Evolutionary conservation across 331 rosid species (phyloP).

Genomic region (Pyracantha coccinea): DNA sequence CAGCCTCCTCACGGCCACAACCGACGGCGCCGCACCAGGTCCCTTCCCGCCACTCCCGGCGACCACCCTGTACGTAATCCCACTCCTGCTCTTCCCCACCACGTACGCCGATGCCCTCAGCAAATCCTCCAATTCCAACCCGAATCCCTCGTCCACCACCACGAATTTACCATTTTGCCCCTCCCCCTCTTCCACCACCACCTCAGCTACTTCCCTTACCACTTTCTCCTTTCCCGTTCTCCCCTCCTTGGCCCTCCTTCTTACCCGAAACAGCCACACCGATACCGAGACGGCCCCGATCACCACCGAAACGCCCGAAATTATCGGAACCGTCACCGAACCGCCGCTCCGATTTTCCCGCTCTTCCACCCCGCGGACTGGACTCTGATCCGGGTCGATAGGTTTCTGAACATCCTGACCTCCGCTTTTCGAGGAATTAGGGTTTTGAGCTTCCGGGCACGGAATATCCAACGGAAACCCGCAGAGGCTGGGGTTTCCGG

Average conservation of each 20-base stretch:
- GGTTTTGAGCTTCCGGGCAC: slow-evolving; percentile 61
- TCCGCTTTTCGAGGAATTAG: slow-evolving; percentile 12
- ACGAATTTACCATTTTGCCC: slow-evolving; percentile 71
- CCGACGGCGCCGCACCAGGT: slow-evolving; percentile 25
- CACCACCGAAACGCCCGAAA: slow-evolving; percentile 42
- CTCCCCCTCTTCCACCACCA: slow-evolving; percentile 18
- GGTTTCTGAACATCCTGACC: slow-evolving; percentile 40
- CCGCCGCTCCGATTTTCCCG: slow-evolving; percentile 8
- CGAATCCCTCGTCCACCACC: slow-evolving; percentile 60
- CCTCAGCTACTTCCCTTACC: slow-evolving; percentile 7
- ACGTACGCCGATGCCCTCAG: slow-evolving; percentile 87
- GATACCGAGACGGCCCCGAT: slow-evolving; percentile 41
- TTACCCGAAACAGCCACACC: slow-evolving; percentile 51
- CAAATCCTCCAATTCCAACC: slow-evolving; percentile 68
- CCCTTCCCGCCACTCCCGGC: slow-evolving; percentile 31
- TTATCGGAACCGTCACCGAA: slow-evolving; percentile 34
- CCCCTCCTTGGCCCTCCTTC: slow-evolving; percentile 19
- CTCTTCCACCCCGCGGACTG: background rate
- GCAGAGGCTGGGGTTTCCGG: slow-evolving; percentile 68
- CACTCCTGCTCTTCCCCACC: slow-evolving; percentile 76
- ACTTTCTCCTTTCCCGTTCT: slow-evolving; percentile 29
- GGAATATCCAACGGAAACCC: slow-evolving; percentile 65
- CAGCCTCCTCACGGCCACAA: slow-evolving; percentile 64
- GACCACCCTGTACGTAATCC: slow-evolving; percentile 74
- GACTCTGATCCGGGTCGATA: slow-evolving; percentile 8